Percentiles rank a stretch among this genome's conserved stretches.
Conservation (phyloP, 2,329 filamentous ascomycete species). For the Xylariaceae sp. region DNA sequence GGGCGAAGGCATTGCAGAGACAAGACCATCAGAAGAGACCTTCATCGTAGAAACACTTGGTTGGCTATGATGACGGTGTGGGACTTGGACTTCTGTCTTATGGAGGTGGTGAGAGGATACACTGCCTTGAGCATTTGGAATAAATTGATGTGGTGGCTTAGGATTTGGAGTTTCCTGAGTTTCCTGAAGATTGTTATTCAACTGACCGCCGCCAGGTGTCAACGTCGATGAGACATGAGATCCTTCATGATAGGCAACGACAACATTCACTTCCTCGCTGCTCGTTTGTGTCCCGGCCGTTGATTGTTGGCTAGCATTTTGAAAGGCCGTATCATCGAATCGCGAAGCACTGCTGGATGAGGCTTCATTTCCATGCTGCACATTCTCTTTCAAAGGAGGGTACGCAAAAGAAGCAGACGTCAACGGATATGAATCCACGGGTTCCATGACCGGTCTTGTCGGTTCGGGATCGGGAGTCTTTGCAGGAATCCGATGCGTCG, state of each 20-base stretch:
- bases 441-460: constrained; percentile 4
- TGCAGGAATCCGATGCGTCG: constrained; percentile 19
- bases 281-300: constrained; percentile 5
- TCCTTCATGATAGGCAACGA: constrained; percentile 1
- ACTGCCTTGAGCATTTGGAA: neutral
- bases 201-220: constrained; percentile 18
- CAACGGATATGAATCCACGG: constrained; percentile 25
- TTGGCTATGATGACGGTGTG: constrained; percentile 2
- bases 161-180: neutral
- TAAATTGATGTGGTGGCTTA: neutral
- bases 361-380: neutral
- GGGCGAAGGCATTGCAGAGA: constrained; percentile 10
- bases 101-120: neutral
- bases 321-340: constrained; percentile 1
- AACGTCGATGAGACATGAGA: constrained; percentile 16
- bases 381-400: constrained; percentile 18
- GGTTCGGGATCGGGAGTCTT: constrained; percentile 10
- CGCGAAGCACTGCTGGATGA: neutral
- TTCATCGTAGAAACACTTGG: constrained; percentile 21
- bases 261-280: constrained; percentile 20
- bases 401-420: constrained; percentile 30
- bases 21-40: constrained; percentile 14
- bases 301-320: constrained; percentile 3
- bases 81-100: neutral
- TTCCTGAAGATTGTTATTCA: constrained; percentile 2